Evolutionary conservation across 352 stramenopile genomes (phyloP), one percentile per base, ranked within the genome.

Genomic region (Phytophthora pinifolia): DNA sequence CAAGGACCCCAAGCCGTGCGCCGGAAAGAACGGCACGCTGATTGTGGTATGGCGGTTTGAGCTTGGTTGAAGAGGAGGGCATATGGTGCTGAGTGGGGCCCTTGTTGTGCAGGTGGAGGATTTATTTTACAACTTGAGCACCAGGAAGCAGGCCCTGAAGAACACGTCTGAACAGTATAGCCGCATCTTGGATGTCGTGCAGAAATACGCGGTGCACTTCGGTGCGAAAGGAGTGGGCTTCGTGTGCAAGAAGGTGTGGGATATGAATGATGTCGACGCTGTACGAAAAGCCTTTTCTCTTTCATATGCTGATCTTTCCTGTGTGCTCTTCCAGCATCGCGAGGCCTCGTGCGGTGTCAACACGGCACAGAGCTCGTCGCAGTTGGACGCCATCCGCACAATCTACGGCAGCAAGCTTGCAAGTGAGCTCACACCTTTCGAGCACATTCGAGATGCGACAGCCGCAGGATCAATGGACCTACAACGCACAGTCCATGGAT

Each of bases 81-180:
- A n/a, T 3, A 37, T n/a, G 9, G 39, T 22, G 4, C 25, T 35
- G 33, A 36, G 10, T 30, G 22, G 7, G 0, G 22, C 9, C 2
- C 32, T 36, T 29, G 15, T 13, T 22, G n/a, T 55, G 9, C 27
- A 90, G 83, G 89, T 97, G 8, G 89, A 99, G 47, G 97, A 99
- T 70, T 76, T 99, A 35, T 99, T 99, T 77, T 98, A 99, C 76
- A 99, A 99, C 65, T 80, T 99, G 34, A 89, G 84, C 20, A 98
- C 96, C 46, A 79, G 97, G 20, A 83, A 89, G 48, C 78, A 96
- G 39, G 93, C 93, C 29, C 86, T 99, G 30, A 96, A 96, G 53
- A 97, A 96, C 62, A 67, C 78, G 33, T 85, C 77, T 2, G 96
- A 99, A 59, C 96, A 99, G 67, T 98, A 98, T 66, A 76, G 76